Conservation (phyloP, 306 rosid genomes). For the Citrullus amarus region DNA sequence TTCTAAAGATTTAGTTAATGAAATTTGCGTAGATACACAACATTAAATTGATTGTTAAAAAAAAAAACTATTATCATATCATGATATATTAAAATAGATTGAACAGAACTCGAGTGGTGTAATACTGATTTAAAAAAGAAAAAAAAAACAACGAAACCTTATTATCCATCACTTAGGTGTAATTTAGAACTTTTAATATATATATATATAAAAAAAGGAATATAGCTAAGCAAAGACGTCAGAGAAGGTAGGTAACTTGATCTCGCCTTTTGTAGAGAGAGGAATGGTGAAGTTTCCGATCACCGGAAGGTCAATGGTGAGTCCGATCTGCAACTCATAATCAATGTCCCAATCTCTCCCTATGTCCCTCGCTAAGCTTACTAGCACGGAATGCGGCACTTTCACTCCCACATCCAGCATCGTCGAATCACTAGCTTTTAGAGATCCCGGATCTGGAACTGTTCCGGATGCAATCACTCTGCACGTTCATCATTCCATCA, state of each 20-base stretch:
- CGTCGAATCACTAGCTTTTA: slow-evolving; percentile 41
- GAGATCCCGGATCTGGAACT: slow-evolving; percentile 71
- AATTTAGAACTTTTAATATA: not conserved
- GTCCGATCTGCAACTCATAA: slow-evolving; percentile 49
- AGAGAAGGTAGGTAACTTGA: slow-evolving; percentile 60
- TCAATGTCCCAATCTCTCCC: slow-evolving; percentile 89
- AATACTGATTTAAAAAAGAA: no score
- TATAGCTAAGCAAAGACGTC: slow-evolving; percentile 16
- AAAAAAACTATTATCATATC: no score
- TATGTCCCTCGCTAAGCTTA: slow-evolving; percentile 55
- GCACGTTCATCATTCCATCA: not conserved
- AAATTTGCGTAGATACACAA: no score
- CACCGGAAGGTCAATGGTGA: slow-evolving; percentile 56
- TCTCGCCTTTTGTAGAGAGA: slow-evolving; percentile 57
- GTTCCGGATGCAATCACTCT: slow-evolving; percentile 67
- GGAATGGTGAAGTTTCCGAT: slow-evolving; percentile 70
- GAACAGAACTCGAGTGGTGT: not conserved
- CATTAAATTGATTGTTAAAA: no score
- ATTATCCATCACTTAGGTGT: not conserved
- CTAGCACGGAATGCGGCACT: slow-evolving; percentile 50
- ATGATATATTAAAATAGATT: no score
- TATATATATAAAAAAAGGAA: not conserved
- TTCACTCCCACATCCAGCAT: slow-evolving; percentile 53
- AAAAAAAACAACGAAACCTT: not conserved
- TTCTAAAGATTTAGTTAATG: no score